Percentiles rank a stretch among this genome's conserved stretches.
phyloP scores from a whole-genome alignment of 331 rosid genomes.

The Telfairia occidentalis region DNA sequence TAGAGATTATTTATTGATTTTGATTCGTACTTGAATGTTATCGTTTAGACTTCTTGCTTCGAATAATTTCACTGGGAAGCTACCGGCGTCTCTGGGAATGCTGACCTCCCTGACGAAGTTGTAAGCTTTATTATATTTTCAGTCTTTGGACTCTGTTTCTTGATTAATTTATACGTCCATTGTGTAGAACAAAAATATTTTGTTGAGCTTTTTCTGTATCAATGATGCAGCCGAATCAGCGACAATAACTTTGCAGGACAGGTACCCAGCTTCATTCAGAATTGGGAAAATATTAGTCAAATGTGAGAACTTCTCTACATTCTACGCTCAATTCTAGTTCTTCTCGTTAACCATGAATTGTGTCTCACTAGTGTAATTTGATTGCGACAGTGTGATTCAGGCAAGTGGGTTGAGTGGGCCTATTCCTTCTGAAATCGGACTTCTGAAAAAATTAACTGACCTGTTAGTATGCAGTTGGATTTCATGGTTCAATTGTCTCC shows the following conservation, averaged over 20 bases:
- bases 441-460: constrained; percentile 20
- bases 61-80: constrained; percentile 42
- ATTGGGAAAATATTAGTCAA: constrained; percentile 31
- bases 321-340: neutral
- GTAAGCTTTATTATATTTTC: constrained; percentile 27
- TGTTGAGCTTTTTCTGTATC: neutral
- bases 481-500: too few relatives aligned
- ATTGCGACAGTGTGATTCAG: constrained; percentile 34
- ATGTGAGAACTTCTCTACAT: constrained; percentile 23
- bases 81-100: constrained; percentile 35
- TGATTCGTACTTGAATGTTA: neutral
- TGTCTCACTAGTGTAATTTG: neutral
- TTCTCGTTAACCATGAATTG: neutral
- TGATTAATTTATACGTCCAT: neutral
- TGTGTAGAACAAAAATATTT: neutral
- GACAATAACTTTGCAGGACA: constrained; percentile 51
- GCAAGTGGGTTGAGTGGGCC: constrained; percentile 75
- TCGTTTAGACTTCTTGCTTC: constrained; percentile 35
- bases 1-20: too few relatives aligned
- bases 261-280: constrained; percentile 52
- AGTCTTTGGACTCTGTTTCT: neutral
- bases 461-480: constrained; percentile 33
- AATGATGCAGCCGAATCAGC: constrained; percentile 38
- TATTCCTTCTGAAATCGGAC: constrained; percentile 41
- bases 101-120: constrained; percentile 32